Percentiles rank a stretch among this genome's conserved stretches.
phyloP scores from a whole-genome alignment of 2,329 filamentous ascomycete species.

The Trichoderma sp. region DNA sequence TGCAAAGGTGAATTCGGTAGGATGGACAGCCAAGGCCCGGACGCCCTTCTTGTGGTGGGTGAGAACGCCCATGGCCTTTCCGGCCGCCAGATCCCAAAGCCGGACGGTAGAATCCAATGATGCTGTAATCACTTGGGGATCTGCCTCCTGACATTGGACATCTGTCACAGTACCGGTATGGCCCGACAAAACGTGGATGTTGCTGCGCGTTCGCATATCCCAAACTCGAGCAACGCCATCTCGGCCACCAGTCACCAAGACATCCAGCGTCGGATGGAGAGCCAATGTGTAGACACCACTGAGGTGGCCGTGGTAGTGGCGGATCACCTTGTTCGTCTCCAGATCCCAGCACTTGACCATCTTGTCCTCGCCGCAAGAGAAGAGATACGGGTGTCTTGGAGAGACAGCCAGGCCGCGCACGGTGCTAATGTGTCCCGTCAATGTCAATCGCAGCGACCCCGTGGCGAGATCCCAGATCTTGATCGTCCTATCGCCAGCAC shows the following conservation, averaged over 20 bases:
- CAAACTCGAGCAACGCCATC: conserved; percentile 94
- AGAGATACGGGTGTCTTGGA: conserved; percentile 91
- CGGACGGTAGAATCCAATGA: conserved; percentile 90
- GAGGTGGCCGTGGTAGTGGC: conserved; percentile 95
- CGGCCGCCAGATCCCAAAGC: conserved; percentile 93
- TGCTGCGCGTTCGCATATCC: conserved; percentile 97
- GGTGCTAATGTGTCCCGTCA: conserved; percentile 93
- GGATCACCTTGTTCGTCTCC: conserved; percentile 98
- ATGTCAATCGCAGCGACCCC: conserved; percentile 77
- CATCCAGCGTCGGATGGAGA: conserved; percentile 91
- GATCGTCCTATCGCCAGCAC: conserved; percentile 92
- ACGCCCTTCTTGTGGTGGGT: conserved; percentile 99
- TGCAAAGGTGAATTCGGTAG: conserved; percentile 94
- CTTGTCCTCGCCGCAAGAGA: conserved; percentile 98
- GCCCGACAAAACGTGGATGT: conserved; percentile 88
- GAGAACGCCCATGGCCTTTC: conserved; percentile 92
- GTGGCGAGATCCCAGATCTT: conserved; percentile 98
- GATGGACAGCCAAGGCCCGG: conserved; percentile 79
- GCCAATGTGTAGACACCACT: conserved; percentile 93
- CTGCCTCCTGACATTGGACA: conserved; percentile 90
- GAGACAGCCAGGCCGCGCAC: conserved; percentile 91
- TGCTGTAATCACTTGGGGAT: conserved; percentile 92
- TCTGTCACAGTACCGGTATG: conserved; percentile 90
- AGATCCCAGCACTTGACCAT: conserved; percentile 99
- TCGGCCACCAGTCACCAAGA: conserved; percentile 90